Evolutionary conservation across 2,329 filamentous ascomycete genomes (phyloP), one percentile per base, ranked within the genome.

Genomic region (Sphaerostilbella broomeana): DNA sequence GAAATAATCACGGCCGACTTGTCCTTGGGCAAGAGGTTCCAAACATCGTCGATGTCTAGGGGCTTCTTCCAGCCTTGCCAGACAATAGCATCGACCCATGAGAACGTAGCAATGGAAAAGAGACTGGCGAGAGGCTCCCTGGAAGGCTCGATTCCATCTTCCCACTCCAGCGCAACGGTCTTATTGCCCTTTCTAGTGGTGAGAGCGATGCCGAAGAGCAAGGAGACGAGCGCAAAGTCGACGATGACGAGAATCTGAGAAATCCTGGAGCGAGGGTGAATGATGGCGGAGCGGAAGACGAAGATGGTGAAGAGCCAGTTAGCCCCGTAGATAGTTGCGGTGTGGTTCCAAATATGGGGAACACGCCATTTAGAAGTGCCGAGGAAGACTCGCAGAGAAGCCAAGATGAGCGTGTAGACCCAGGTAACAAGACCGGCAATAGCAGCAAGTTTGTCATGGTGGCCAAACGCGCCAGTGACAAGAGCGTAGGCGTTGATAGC

Each of bases 111-210:
- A 30, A 94, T 70, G 2, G 92, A 97, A 46, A 97, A 77, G 6
- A 97, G 65, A 58, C 90, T 97, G 1, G 92, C 88, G 25, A 86
- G 71, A 6, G 88, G 86, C 59, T 98, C 89, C 46, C 76, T 79
- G 3, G 89, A 90, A 15, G 92, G 92, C 54, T 90, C 79, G 36
- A 98, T 77, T 21, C 83, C 84, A 45, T 85, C 86, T 61, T 95
- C 89, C 69, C 89, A 89, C 61, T 95, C 87, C 54, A 97, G 61
- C 31, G 89, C 64, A 10, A 98, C 85, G 3, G 84, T 79, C 62
- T 87, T 92, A 62, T 97, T 97, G 30, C 92, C 92, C 64, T 88
- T 92, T 48, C 92, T 80, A 46, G 87, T 94, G 36, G 81, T 84
- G 41, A 94, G 62, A 29, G 86, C 79, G 57, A 95, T 81, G 31